Conservation (phyloP, 1,139 yeast genomes). For the Debaryomycetaceae sp. region DNA sequence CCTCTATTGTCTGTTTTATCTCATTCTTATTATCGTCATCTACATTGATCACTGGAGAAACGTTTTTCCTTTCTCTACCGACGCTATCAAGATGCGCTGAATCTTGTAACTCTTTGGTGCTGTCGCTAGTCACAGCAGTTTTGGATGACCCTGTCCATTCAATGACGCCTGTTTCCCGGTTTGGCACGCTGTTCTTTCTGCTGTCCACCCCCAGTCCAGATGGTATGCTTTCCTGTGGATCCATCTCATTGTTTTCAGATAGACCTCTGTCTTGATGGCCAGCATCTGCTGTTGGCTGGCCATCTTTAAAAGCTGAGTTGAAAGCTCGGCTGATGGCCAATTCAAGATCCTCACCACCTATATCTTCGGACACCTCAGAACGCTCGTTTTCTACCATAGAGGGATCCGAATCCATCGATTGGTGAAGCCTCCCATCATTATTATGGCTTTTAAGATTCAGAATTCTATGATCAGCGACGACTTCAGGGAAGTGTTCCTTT, state of each 20-base stretch:
- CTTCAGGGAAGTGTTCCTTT: not conserved
- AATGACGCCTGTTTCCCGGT: not conserved
- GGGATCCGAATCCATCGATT: not conserved
- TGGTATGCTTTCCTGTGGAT: not conserved
- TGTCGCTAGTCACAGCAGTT: not conserved
- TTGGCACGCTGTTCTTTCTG: not conserved
- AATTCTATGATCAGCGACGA: not conserved
- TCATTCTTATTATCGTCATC: slow-evolving; percentile 10
- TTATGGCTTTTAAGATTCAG: not conserved
- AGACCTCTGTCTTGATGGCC: not conserved
- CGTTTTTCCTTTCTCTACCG: not conserved
- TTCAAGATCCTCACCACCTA: slow-evolving; percentile 7
- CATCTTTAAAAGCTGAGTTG: not conserved
- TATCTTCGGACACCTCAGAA: not conserved
- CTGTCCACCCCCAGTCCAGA: not conserved
- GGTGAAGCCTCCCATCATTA: not conserved
- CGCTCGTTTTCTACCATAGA: too few species aligned
- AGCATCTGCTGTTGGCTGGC: too few species aligned
- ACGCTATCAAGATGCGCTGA: not conserved
- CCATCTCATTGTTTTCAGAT: not conserved
- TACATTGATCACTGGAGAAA: not conserved
- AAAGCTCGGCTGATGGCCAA: not conserved
- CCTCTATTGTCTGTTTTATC: slow-evolving; percentile 23
- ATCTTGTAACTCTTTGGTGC: not conserved
- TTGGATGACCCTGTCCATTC: not conserved